Base-by-base conservation (phyloP, 345 rosid genomes). In the Tarenaya hassleriana region DNA sequence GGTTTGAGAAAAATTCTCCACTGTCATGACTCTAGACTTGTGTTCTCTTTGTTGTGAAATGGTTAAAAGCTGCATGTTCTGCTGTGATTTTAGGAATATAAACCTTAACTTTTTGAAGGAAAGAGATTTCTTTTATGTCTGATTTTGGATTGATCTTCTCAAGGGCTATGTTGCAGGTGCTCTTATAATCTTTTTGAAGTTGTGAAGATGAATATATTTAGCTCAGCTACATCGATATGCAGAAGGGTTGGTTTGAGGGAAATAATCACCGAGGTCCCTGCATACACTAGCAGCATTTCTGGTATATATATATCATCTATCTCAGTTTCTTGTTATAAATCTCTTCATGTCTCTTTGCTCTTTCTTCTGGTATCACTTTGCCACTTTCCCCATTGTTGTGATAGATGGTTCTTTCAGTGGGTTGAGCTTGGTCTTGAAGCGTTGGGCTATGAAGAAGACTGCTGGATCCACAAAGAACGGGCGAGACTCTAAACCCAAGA, bases 401-500 rank as follows among this genome's bases (percentile, higher is more conserved):
- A n/a, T 24, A 79, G 95, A 76, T 71, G 79, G 55, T 9, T 67
- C 86, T 41, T 69, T 75, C 2, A 65, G 81, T 45, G 90, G 86
- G 32, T 72, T 88, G 57, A 81, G 75, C 60, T 69, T 92, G 70
- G 71, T 83, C 61, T 63, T 88, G 9, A 68, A 77, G 72, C 82
- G 88, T 10, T 92, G 94, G 95, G 95, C 95, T 72, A 78, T 91
- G 3, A 88, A 88, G 61, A 88, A 75, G 64, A 61, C 77, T 0
- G 94, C 88, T 38, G 97, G 98, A 32, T 88, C 94, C 33, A 83
- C 97, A 0, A 88, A 83, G 79, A 92, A 92, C 15, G 94, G 81
- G 35, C 73, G 97, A 18, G 94, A 80, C 73, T 85, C 95, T 0
- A 74, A 77, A 43, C 94, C 97, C 16, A 85, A 85, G 82, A 68